Base-by-base conservation (phyloP, 2,329 filamentous ascomycete species). In the Trichoderma arundinaceum region DNA sequence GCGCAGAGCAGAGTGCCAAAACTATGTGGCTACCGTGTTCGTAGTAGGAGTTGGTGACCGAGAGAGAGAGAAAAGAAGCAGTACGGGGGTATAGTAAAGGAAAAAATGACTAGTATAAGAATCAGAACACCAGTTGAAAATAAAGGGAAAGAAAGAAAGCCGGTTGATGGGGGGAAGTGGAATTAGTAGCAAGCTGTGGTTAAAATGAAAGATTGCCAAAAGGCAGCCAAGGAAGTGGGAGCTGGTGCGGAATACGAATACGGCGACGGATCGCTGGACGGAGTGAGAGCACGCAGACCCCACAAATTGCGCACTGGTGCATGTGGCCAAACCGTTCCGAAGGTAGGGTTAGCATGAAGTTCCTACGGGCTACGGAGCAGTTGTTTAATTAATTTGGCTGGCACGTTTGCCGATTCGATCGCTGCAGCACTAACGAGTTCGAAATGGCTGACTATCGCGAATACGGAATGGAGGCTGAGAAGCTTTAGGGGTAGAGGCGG, bases 181-280 rank as follows among this genome's bases (percentile, higher is more conserved):
- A 63, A 54, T 44, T 63, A 63, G 38, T 53, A 53, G 59, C 49
- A 53, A 28, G 57, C 32, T 44, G 49, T 63, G 60, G 59, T 53
- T 62, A 44, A 53, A 62, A 46, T 53, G 49, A 63, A 51, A 46
- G 54, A 51, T 17, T 28, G 57, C 57, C 9, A 41, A 51, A 62
- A 63, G 56, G 56, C 43, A 38, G 56, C 56, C 13, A 46, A 46
- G 49, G n/a, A 63, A 63, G 60, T 38, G 39, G 39, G 60, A 63
- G 60, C 60, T 63, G 49, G 32, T 22, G 38, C 19, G 22, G 38
- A 52, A 63, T 63, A 63, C 60, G 60, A 63, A 63, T 63, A 63
- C 60, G 60, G 49, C 39, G 28, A 35, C 19, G 54, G 43, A 46
- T 35, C 28, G 38, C 41, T 15, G 41, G 28, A 19, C 32, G 17